phyloP scores from a whole-genome alignment of 106 monocot species.

The Agapanthus africanus region DNA sequence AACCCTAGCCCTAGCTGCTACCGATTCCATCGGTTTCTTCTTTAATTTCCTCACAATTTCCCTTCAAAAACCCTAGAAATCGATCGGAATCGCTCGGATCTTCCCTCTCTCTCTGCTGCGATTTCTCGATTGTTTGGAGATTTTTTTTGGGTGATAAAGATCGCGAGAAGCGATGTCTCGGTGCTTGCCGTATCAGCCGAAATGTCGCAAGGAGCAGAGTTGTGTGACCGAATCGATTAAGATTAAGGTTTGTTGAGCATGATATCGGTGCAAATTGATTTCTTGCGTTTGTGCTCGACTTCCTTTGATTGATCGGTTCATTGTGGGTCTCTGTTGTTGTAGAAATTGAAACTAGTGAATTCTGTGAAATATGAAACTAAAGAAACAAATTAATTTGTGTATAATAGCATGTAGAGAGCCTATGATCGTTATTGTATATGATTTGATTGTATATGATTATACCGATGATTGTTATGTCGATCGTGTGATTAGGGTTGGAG shows the following conservation, averaged over 20 bases:
- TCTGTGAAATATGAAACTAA: background rate
- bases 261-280: slow-evolving; percentile 16
- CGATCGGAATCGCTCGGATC: background rate
- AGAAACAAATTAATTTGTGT: background rate
- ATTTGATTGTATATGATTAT: background rate
- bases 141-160: background rate
- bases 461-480: too few relatives aligned
- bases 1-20: slow-evolving; percentile 22
- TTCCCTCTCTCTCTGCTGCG: background rate
- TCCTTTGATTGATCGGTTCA: slow-evolving; percentile 11
- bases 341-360: background rate
- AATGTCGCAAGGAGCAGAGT: slow-evolving; percentile 2
- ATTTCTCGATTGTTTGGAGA: background rate
- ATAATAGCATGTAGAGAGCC: background rate
- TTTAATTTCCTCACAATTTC: background rate
- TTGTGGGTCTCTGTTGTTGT: background rate
- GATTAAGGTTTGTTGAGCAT: slow-evolving; percentile 63
- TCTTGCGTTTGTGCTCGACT: slow-evolving; percentile 34
- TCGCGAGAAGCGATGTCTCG: slow-evolving; percentile 28
- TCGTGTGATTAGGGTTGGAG: too few relatives aligned
- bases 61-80: background rate
- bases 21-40: too few relatives aligned
- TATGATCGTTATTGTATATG: background rate
- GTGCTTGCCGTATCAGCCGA: slow-evolving; percentile 38
- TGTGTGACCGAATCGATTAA: slow-evolving; percentile 31